These are phyloP conservation scores for Fusarium nodosum DNA, from an alignment of 2,329 filamentous ascomycete genomes.

Conservation along the genomic window DNA sequence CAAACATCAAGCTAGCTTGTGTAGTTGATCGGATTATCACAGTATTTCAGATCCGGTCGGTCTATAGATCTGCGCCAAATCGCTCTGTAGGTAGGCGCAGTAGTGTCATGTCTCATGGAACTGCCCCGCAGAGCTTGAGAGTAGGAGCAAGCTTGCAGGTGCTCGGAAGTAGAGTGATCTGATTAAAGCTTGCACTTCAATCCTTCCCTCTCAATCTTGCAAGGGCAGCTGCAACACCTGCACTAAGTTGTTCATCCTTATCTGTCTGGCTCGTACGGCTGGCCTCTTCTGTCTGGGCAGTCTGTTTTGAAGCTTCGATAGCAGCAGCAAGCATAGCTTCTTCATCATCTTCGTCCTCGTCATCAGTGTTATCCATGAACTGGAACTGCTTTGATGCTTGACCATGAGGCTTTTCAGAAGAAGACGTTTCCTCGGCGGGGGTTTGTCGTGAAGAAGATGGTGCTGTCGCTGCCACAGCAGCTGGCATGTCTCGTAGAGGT, in stretches of 20 bases:
- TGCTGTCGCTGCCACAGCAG: slow-evolving; percentile 15
- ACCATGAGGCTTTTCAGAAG: slow-evolving; percentile 20
- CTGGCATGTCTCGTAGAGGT: slow-evolving; percentile 58
- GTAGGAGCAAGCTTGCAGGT: too few relatives aligned
- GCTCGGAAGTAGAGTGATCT: neutral
- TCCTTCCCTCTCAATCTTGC: slow-evolving; percentile 66
- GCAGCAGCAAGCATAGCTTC: slow-evolving; percentile 65
- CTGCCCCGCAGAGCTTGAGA: too few relatives aligned
- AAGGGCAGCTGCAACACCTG: slow-evolving; percentile 72
- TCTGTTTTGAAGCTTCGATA: slow-evolving; percentile 62
- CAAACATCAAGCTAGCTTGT: neutral
- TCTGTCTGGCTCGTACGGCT: slow-evolving; percentile 38
- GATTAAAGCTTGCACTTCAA: slow-evolving; percentile 22
- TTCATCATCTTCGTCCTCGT: slow-evolving; percentile 59
- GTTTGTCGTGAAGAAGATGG: slow-evolving; percentile 42
- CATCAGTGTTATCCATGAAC: slow-evolving; percentile 59
- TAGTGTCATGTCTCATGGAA: too few relatives aligned
- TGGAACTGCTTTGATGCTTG: slow-evolving; percentile 54
- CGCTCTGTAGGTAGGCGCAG: neutral
- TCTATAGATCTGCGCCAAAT: neutral
- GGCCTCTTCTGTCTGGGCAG: slow-evolving; percentile 49
- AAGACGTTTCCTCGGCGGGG: slow-evolving; percentile 30
- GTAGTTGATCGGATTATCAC: neutral
- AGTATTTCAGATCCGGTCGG: neutral
- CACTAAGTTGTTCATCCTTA: slow-evolving; percentile 62